Base-by-base conservation (phyloP, 116 monocot genomes). In the Iris pallida region DNA sequence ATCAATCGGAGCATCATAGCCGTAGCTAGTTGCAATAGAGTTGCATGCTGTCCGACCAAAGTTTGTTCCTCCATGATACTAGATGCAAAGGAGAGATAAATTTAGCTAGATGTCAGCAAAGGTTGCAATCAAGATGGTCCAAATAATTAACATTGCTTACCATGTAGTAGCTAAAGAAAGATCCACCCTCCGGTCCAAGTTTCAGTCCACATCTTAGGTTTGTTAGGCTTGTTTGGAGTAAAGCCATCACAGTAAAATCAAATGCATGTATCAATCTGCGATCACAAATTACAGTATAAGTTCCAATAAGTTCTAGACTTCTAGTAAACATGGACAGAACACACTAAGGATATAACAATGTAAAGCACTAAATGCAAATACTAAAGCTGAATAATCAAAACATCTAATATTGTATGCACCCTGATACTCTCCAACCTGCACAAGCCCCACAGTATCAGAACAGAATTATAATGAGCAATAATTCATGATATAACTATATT, bases 341-440 rank as follows among this genome's bases (percentile, higher is more conserved):
- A 8, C 57, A 57, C 8, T 40, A 41, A 11, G 9, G 5, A 59
- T 10, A 59, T 17, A 12, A 30, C 3, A 30, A 30, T 1, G 30
- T 30, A 30, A 10, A 61, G 16, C 15, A 16, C 2, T 2, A 44
- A 16, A 6, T 44, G 18, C 61, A 61, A 42, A 30, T 30, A 30
- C 42, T 63, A n/a, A 2, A 52, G 20, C 47, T 30, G 30, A 42
- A 41, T 55, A 6, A 47, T 19, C 9, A 12, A 65, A 69, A 53
- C 63, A 69, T 4, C 76, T 59, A 45, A 84, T 80, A 75, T 84
- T 80, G 45, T 84, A 84, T 53, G 84, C 84, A 60, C 80, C 84
- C 69, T 84, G 84, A 60, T 84, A 84, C 69, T 84, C 79, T 19
- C 84, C 84, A 19, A 97, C 97, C 95, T 95, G 42, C 14, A 67